Evolutionary conservation across 345 rosid species (phyloP).

Genomic region (Eucalyptus camaldulensis): DNA sequence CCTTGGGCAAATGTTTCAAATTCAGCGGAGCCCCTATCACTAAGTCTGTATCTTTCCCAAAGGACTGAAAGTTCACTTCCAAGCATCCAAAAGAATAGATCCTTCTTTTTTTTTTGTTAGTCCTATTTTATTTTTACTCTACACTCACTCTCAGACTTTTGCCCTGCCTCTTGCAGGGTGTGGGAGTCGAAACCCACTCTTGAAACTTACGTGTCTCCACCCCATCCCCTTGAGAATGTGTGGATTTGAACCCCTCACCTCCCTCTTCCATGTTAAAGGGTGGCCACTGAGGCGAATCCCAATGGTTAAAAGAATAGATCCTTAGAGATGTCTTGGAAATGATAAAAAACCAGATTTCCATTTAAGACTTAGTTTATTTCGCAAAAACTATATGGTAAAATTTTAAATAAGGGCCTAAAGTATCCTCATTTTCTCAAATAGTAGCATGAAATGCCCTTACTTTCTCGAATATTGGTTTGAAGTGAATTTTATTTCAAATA

Average conservation of each 20-base stretch:
- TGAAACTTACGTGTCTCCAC: too few species aligned
- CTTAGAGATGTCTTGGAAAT: not conserved
- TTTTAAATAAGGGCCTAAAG: fast-evolving
- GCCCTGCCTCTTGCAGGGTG: too few species aligned
- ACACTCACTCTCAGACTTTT: too few species aligned
- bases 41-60: not conserved
- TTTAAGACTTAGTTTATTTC: not conserved
- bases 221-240: too few species aligned
- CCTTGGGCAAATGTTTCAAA: not conserved
- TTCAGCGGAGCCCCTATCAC: not conserved
- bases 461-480: fast-evolving
- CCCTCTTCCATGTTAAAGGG: too few species aligned
- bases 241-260: too few species aligned
- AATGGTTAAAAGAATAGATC: not conserved
- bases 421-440: too few species aligned
- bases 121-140: too few species aligned
- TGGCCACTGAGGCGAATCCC: too few species aligned
- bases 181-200: too few species aligned
- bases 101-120: too few species aligned
- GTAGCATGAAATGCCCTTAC: fast-evolving
- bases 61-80: not conserved
- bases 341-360: not conserved
- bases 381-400: fast-evolving
- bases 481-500: too few species aligned
- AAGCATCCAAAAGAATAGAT: not conserved